These are phyloP conservation scores for Effrenium voratum DNA, from an alignment of 73 alveolate genomes.

Conservation along the genomic window DNA sequence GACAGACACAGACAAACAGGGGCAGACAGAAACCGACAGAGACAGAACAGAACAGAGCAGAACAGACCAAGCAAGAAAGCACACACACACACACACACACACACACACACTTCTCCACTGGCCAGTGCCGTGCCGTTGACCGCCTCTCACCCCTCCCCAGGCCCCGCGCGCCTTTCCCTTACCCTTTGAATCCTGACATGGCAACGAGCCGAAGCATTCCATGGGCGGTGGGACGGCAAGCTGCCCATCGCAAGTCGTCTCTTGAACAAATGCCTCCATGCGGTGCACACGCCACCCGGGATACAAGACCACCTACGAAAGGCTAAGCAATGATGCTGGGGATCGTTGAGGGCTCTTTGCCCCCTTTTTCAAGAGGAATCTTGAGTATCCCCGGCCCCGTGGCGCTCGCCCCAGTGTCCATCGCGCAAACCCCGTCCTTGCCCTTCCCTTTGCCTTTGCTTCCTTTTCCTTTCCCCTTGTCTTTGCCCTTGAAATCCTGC, in stretches of 20 bases:
- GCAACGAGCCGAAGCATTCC: too few species aligned
- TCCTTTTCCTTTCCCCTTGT: constrained; percentile 48
- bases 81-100: too few species aligned
- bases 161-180: background rate
- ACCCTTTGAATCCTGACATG: background rate
- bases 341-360: background rate
- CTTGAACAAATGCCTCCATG: background rate
- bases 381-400: too few species aligned
- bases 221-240: too few species aligned
- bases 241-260: background rate
- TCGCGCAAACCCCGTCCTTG: background rate
- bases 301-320: background rate
- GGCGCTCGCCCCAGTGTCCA: background rate
- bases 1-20: too few species aligned
- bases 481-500: background rate
- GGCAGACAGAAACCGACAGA: too few species aligned
- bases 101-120: too few species aligned
- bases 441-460: constrained; percentile 92
- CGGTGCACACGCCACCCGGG: background rate
- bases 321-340: background rate
- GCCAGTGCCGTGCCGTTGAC: too few species aligned
- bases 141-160: background rate
- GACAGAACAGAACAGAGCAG: too few species aligned
- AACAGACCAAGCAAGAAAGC: too few species aligned
- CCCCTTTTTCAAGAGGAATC: background rate